These are phyloP conservation scores for Acanthamoeba healyi DNA, from an alignment of 208 protist species.

Conservation along the genomic window DNA sequence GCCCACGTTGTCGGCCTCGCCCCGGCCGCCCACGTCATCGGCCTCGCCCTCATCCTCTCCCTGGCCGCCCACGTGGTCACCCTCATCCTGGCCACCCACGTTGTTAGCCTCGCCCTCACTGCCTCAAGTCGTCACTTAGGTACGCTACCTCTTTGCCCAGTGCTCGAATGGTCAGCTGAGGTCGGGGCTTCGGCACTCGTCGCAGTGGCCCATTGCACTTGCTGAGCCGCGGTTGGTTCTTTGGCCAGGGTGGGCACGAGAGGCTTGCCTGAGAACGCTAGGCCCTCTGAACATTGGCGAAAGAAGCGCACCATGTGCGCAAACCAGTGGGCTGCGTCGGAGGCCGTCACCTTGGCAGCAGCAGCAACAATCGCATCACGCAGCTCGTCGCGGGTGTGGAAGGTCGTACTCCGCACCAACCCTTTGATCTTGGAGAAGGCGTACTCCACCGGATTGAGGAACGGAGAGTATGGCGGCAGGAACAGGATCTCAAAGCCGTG, in stretches of 20 bases:
- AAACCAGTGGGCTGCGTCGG: neutral
- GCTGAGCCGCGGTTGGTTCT: neutral
- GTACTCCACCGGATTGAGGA: constrained; percentile 25
- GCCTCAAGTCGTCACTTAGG: no score
- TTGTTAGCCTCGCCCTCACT: no score
- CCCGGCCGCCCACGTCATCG: no score
- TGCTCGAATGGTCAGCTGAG: no score
- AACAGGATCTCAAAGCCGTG: neutral
- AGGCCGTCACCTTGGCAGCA: neutral
- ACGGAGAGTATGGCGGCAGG: constrained; percentile 16
- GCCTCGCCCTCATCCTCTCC: no score
- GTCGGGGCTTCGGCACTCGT: no score
- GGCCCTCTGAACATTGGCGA: neutral
- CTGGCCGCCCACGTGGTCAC: no score
- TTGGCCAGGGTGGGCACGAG: neutral
- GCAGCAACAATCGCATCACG: neutral
- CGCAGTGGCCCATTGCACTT: neutral
- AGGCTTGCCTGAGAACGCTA: neutral
- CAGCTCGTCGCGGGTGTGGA: neutral
- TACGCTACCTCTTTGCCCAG: no score
- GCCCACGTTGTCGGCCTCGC: no score
- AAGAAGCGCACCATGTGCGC: neutral
- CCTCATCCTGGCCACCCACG: no score
- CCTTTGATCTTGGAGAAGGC: constrained; percentile 28
- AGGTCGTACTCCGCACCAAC: neutral